phyloP scores from a whole-genome alignment of 306 rosid genomes.

The Biancaea sappan region DNA sequence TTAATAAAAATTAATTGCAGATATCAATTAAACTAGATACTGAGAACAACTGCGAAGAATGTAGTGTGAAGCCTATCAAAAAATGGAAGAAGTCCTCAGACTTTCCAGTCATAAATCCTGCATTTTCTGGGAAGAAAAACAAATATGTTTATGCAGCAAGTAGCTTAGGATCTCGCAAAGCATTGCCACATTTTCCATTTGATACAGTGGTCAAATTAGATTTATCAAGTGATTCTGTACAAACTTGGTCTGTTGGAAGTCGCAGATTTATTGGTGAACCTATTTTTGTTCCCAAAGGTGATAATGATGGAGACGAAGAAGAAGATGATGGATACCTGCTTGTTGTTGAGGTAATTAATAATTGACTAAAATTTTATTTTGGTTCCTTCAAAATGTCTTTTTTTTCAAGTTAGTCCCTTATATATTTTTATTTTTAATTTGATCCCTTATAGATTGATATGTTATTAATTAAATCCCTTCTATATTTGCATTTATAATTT shows the following conservation, averaged over 20 bases:
- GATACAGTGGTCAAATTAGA: constrained; percentile 71
- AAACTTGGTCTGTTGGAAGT: constrained; percentile 68
- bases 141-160: constrained; percentile 74
- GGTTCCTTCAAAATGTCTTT: too few species aligned
- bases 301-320: constrained; percentile 26
- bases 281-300: constrained; percentile 64
- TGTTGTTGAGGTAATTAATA: constrained; percentile 71
- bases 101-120: constrained; percentile 74
- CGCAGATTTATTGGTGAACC: constrained; percentile 91
- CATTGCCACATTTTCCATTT: constrained; percentile 83
- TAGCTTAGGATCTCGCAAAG: constrained; percentile 66
- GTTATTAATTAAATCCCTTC: too few species aligned
- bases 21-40: constrained; percentile 60
- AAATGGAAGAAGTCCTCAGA: constrained; percentile 73
- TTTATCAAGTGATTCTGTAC: constrained; percentile 38
- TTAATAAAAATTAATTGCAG: constrained; percentile 35
- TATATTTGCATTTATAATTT: too few species aligned
- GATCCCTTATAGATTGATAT: too few species aligned
- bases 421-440: too few species aligned
- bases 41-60: constrained; percentile 47
- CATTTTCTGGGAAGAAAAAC: constrained; percentile 63
- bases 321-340: constrained; percentile 90
- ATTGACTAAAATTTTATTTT: too few species aligned
- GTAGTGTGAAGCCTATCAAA: constrained; percentile 51
- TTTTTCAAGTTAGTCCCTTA: too few species aligned